Percentiles rank a stretch among this genome's conserved stretches.
Conservation (phyloP, 2,329 filamentous ascomycete genomes). For the Penicillium sp. region DNA sequence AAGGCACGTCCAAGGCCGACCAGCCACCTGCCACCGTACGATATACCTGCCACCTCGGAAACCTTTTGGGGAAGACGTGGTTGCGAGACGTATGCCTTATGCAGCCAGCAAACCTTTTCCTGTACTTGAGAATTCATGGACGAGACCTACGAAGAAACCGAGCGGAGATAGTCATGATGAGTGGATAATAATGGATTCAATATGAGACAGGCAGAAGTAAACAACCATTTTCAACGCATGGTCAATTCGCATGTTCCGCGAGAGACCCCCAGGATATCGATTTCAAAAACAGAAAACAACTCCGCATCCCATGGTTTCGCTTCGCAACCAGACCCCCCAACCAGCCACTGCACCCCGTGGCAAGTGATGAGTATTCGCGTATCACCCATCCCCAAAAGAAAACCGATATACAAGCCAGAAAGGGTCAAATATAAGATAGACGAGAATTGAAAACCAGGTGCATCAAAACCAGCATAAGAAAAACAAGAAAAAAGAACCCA, state of each 20-base stretch:
- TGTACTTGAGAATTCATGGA: background rate
- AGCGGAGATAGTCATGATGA: constrained; percentile 11
- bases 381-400: constrained; percentile 28
- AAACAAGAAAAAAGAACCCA: constrained; percentile 31
- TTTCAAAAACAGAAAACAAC: constrained; percentile 34
- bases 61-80: too few relatives aligned
- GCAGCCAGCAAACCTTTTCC: too few relatives aligned
- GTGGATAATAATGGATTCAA: constrained; percentile 17
- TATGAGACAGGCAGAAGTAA: constrained; percentile 22
- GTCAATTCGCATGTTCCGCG: constrained; percentile 33
- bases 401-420: constrained; percentile 40
- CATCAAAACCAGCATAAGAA: constrained; percentile 23
- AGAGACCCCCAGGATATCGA: constrained; percentile 36
- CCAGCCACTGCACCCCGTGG: constrained; percentile 34
- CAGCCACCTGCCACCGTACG: background rate
- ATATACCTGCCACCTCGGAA: background rate
- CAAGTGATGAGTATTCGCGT: constrained; percentile 34
- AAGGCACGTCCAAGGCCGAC: background rate
- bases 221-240: constrained; percentile 31
- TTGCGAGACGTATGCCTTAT: too few relatives aligned
- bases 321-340: constrained; percentile 30
- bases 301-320: constrained; percentile 43
- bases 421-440: constrained; percentile 26
- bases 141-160: constrained; percentile 3
- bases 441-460: constrained; percentile 13